Base-by-base conservation (phyloP, 2,329 filamentous ascomycete species). In the Raffaelea arxii region DNA sequence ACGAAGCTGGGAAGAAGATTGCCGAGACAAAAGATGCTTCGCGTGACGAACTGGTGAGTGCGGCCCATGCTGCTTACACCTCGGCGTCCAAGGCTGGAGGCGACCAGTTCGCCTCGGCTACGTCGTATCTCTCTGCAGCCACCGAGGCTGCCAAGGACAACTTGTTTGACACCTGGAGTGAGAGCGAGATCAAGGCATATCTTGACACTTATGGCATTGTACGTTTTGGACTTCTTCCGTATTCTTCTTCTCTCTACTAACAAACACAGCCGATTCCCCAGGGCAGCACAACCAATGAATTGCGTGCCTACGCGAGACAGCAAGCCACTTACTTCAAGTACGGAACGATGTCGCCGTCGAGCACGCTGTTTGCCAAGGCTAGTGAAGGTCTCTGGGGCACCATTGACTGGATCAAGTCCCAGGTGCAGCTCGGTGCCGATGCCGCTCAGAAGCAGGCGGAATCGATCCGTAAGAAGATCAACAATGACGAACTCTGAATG, bases 281-380 rank as follows among this genome's bases (percentile, higher is more conserved):
- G 60, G 81, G 81, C 6, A 80, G 79, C 18, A 82, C 69, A 48
- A 56, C 80, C 47, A 83, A 90, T 49, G 75, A 88, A 58, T 70
- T 91, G 19, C 77, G 78, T 50, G 83, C 84, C 9, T 70, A 78
- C 49, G 86, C 83, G 16, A 80, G 84, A 54, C 82, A 81, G 61
- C 82, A 89, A 56, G 74, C 78, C 21, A 85, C 82, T 21, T 89
- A 83, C 63, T 91, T 88, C 70, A 77, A 75, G 57, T 86, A 90
- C 56, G 86, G 86, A 44, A 86, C 82, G 5, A 77, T 72, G 9
- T 75, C 75, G 24, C 83, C 86, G 14, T 66, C 74, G 43, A 78
- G 71, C 44, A 85, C 82, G 6, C 64, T 87, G 41, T 75, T 80
- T 52, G 81, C 80, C 59, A 83, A 82, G 63, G 55, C 86, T 48